Percentiles rank a stretch among this genome's conserved stretches.
Evolutionary conservation across 805 yeast species (phyloP).

Genomic region (Grigorovia transvaalensis): DNA sequence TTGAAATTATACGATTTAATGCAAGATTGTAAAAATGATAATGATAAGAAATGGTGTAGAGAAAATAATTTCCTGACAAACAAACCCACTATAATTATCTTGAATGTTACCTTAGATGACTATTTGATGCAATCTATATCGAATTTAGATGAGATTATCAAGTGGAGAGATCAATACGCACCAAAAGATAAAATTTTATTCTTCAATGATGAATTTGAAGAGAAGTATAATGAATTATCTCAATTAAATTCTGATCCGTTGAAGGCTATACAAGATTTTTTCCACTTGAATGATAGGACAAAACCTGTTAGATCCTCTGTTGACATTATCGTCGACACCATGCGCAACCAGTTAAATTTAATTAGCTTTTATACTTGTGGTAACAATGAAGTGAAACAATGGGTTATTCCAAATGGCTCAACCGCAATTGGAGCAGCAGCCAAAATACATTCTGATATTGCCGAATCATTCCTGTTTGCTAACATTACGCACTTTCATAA

Average conservation of each 20-base stretch:
- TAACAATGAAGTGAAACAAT: constrained; percentile 71
- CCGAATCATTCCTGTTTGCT: constrained; percentile 72
- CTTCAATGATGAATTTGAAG: constrained; percentile 49
- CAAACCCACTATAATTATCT: constrained; percentile 72
- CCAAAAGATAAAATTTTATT: constrained; percentile 64
- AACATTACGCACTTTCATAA: constrained; percentile 33
- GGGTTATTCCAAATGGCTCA: constrained; percentile 72
- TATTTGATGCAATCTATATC: constrained; percentile 37
- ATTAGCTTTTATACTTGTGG: constrained; percentile 87
- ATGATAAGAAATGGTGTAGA: constrained; percentile 39
- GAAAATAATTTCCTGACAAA: constrained; percentile 70
- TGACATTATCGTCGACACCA: constrained; percentile 50
- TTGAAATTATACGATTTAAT: constrained; percentile 50
- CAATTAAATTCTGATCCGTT: not conserved
- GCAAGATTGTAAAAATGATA: constrained; percentile 45
- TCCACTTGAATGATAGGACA: constrained; percentile 4
- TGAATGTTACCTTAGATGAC: constrained; percentile 66
- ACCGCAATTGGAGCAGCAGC: constrained; percentile 88
- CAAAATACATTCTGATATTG: constrained; percentile 75
- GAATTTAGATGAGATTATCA: constrained; percentile 38
- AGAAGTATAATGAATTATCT: constrained; percentile 15
- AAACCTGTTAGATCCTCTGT: constrained; percentile 39
- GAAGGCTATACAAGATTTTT: not conserved
- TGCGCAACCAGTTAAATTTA: constrained; percentile 59
- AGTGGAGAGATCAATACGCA: constrained; percentile 52